phyloP scores from a whole-genome alignment of 306 rosid genomes.

The Alnus rubra region DNA sequence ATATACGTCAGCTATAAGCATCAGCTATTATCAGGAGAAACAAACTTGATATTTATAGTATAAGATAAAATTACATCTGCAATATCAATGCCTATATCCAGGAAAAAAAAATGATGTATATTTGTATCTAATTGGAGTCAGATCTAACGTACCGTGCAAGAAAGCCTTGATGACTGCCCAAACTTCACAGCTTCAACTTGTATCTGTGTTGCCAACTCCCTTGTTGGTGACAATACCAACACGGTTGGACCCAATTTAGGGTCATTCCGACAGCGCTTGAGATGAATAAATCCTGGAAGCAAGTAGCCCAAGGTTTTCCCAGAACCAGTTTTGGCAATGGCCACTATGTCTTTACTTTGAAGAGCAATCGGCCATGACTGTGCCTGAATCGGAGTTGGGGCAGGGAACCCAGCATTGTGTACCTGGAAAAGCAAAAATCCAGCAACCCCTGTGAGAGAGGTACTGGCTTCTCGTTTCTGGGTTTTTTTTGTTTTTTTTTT shows the following conservation, averaged over 20 bases:
- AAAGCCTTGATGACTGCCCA: conserved; percentile 75
- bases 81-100: neutral
- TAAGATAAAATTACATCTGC: neutral
- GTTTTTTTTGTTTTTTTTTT: conserved; percentile 42
- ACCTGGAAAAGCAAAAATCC: conserved; percentile 90
- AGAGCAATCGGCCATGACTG: conserved; percentile 99
- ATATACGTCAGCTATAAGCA: neutral
- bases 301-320: conserved; percentile 98
- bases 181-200: conserved; percentile 98
- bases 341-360: conserved; percentile 93
- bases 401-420: conserved; percentile 92
- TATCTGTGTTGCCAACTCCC: conserved; percentile 98
- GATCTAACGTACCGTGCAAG: conserved; percentile 67
- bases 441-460: conserved; percentile 50
- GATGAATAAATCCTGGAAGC: conserved; percentile 86
- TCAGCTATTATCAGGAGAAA: neutral
- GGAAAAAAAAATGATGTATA: neutral
- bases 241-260: conserved; percentile 78
- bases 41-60: neutral
- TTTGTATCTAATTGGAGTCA: neutral
- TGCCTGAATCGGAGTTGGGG: conserved; percentile 99
- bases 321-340: conserved; percentile 98
- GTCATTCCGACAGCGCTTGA: conserved; percentile 71
- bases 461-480: conserved; percentile 25
- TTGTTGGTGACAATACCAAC: conserved; percentile 89